These are phyloP conservation scores for Dionaea muscipula DNA, from an alignment of 179 eudicot genomes.

Conservation along the genomic window DNA sequence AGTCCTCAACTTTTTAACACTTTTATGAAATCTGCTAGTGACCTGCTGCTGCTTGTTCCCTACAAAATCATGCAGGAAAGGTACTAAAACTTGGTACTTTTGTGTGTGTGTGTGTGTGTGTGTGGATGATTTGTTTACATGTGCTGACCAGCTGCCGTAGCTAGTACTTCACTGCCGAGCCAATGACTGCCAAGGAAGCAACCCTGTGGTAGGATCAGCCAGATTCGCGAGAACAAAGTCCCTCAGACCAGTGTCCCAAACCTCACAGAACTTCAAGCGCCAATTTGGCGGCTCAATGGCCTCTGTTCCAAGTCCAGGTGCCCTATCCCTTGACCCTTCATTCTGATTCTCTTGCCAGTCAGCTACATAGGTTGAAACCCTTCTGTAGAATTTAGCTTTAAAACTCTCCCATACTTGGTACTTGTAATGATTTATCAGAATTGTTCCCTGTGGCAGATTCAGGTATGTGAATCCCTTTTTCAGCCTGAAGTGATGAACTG, in stretches of 20 bases:
- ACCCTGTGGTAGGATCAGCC: constrained; percentile 35
- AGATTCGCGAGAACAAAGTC: constrained; percentile 45
- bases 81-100: constrained; percentile 3
- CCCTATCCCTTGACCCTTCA: constrained; percentile 69
- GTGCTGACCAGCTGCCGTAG: constrained; percentile 7
- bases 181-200: constrained; percentile 56
- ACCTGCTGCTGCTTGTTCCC: constrained; percentile 6
- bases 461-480: constrained; percentile 29
- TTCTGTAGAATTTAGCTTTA: constrained; percentile 62
- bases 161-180: constrained; percentile 4
- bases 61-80: constrained; percentile 16
- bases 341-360: constrained; percentile 77
- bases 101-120: constrained; percentile 9
- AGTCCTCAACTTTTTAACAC: neutral
- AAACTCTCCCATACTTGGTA: constrained; percentile 82
- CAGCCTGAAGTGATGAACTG: constrained; percentile 76
- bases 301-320: constrained; percentile 83
- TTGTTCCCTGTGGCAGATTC: constrained; percentile 20
- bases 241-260: constrained; percentile 53
- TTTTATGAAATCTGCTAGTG: neutral
- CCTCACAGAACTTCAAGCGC: constrained; percentile 56
- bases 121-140: constrained; percentile 16
- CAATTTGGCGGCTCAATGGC: constrained; percentile 69
- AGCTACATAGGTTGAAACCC: constrained; percentile 88
- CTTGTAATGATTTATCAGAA: constrained; percentile 77